Conservation (phyloP, 2,329 filamentous ascomycete species). For the Colletotrichum shisoi region DNA sequence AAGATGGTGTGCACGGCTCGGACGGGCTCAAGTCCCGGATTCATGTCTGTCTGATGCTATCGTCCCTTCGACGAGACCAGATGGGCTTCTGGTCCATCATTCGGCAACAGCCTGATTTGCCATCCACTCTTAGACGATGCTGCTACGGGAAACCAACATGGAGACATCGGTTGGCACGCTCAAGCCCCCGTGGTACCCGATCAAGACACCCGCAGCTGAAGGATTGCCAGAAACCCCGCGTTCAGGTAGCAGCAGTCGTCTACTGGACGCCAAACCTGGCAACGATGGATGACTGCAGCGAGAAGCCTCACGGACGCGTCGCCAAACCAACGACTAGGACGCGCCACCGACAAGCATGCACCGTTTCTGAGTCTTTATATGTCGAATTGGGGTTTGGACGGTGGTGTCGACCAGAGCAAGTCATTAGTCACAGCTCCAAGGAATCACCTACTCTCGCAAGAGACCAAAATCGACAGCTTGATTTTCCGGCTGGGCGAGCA, state of each 20-base stretch:
- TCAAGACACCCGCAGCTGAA: constrained; percentile 28
- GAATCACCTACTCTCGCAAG: constrained; percentile 5
- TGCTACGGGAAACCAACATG: constrained; percentile 9
- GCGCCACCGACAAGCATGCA: constrained; percentile 21
- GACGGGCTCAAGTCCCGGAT: constrained; percentile 5
- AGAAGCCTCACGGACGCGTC: constrained; percentile 22
- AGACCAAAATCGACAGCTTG: constrained; percentile 19
- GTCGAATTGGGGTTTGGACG: constrained; percentile 9
- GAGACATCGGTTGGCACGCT: constrained; percentile 14
- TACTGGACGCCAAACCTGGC: constrained; percentile 11
- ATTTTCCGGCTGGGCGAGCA: constrained; percentile 26
- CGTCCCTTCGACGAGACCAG: constrained; percentile 13
- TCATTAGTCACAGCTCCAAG: constrained; percentile 2
- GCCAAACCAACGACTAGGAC: constrained; percentile 23
- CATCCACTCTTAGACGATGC: constrained; percentile 6
- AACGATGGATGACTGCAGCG: constrained; percentile 25
- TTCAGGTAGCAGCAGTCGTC: background rate
- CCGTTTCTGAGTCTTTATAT: constrained; percentile 8
- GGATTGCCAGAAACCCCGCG: constrained; percentile 27
- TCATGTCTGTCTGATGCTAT: constrained; percentile 10
- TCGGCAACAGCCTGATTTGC: constrained; percentile 19
- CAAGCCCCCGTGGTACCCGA: constrained; percentile 7
- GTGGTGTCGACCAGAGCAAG: background rate
- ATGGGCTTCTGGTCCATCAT: no score
- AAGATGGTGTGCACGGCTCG: constrained; percentile 14